Evolutionary conservation across 257 asterid genomes (phyloP), one percentile per base, ranked within the genome.

Genomic region (Nicotiana otophora): DNA sequence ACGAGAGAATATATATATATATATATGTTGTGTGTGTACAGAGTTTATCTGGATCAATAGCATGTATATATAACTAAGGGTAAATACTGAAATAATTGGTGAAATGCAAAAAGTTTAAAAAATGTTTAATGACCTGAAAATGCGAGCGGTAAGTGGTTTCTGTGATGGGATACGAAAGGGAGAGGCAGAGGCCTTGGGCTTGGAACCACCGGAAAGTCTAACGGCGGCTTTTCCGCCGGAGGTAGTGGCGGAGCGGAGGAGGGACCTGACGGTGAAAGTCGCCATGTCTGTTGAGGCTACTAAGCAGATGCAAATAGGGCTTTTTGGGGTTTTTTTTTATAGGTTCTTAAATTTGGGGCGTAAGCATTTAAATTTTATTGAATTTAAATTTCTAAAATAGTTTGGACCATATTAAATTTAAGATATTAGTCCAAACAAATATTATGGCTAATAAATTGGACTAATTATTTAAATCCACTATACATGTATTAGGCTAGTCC

Each of bases 231-330:
- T 77, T 62, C 96, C 87, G 78, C 83, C 87, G 77, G 95, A 86
- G 1, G 88, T 46, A 39, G 88, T 60, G 87, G 88, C 90, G 63
- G 95, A 91, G 84, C 97, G 94, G 28, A 89, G 64, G 74, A 85
- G 79, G 30, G 93, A 87, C 84, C 93, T 83, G 82, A 84, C 92
- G 90, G 96, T 89, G 89, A 84, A 62, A 86, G 96, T 69, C 64
- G 89, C 86, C 88, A 88, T 86, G 54, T 70, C 61, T 30, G 84
- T 84, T 84, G 83, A 30, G 58, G 85, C 81, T 34, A 36, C 36
- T 76, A 8, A 42, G 82, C 26, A 51, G 26, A 66, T 28, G 57
- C 17, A 69, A 39, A 58, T 15, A 70, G 88, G 87, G 87, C 82
- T 86, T 87, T 82, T 77, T 66, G 28, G 68, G 78, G 91, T 80